Base-by-base conservation (phyloP, 75 land plant genomes). In the Pinus taeda region DNA sequence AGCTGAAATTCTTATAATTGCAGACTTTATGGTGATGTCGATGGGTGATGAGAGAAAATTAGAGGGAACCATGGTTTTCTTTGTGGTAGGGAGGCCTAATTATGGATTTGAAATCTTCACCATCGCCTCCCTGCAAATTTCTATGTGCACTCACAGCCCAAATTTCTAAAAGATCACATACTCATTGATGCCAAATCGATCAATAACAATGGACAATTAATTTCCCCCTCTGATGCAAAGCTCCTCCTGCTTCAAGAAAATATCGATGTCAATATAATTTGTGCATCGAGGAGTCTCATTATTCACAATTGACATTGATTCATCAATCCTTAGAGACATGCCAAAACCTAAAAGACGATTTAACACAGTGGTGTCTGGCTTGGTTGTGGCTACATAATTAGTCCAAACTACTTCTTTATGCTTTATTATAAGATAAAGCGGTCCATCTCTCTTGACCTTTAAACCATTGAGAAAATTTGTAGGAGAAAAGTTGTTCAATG, bases 281-380 rank as follows among this genome's bases (percentile, higher is more conserved):
- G 26, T 26, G 73, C 99, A 88, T 62, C 93, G 83, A 70, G 95
- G 77, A 74, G 92, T 91, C 77, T 97, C 99, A 79, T 94, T 97
- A 79, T 95, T 97, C 15, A 95, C 99, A 71, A 95, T 85, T 20
- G 99, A 93, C 93, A 92, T 93, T 11, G 99, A 97, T 81, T 95
- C 98, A 75, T 94, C 98, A 71, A 91, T 85, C 67, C 94, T 83
- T 60, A 88, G 89, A 57, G 93, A 86, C 70, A 83, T 57, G 7
- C 93, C 95, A 15, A 90, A 93, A 88, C 95, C 97, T 71, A 97
- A 83, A 62, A 97, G 90, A 61, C 98, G 80, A 81, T 97, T 97
- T 76, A 97, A 89, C n/a, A 97, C 92, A 53, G 93, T 77, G 13
- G 93, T 94, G 80, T 95, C 98, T 58, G 95, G 93, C 82, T 95